Base-by-base conservation (phyloP, 306 rosid genomes). In the Vachellia collinsii region DNA sequence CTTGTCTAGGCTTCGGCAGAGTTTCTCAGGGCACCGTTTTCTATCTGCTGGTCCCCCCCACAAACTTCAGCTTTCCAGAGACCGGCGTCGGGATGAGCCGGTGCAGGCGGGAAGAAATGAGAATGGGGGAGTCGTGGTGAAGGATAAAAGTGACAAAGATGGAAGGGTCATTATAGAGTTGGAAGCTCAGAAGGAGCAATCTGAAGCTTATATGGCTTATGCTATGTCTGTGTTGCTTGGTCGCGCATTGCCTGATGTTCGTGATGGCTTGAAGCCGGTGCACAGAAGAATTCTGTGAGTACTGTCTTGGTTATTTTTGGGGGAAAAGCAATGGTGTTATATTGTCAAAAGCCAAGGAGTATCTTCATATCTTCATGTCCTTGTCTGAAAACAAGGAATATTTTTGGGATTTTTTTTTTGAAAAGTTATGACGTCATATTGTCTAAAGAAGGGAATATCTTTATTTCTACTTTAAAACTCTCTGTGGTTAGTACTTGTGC, bases 181-280 rank as follows among this genome's bases (percentile, higher is more conserved):
- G 0, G 97, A 83, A 86, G 91, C 90, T 56, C 99, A 90, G 76
- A 95, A 83, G 82, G 99, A 95, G 84, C 98, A 94, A 0, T 90
- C 93, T 12, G 97, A 95, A 16, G 96, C 98, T 50, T 92, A 95
- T 76, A 93, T 89, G 93, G 81, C 98, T 11, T n/a, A n/a, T n/a
- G n/a, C n/a, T n/a, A n/a, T n/a, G n/a, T n/a, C n/a, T n/a, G n/a
- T n/a, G n/a, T n/a, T n/a, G n/a, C n/a, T n/a, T n/a, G n/a, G n/a
- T n/a, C n/a, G n/a, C n/a, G n/a, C n/a, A n/a, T n/a, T n/a, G n/a
- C n/a, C n/a, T n/a, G n/a, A n/a, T n/a, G n/a, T n/a, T n/a, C n/a
- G n/a, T n/a, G n/a, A n/a, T n/a, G n/a, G n/a, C n/a, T n/a, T n/a
- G n/a, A n/a, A n/a, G n/a, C n/a, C n/a, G n/a, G n/a, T n/a, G n/a